Evolutionary conservation across 495 filamentous ascomycete genomes (phyloP), one percentile per base, ranked within the genome.

Genomic region (Tricharina praecox): DNA sequence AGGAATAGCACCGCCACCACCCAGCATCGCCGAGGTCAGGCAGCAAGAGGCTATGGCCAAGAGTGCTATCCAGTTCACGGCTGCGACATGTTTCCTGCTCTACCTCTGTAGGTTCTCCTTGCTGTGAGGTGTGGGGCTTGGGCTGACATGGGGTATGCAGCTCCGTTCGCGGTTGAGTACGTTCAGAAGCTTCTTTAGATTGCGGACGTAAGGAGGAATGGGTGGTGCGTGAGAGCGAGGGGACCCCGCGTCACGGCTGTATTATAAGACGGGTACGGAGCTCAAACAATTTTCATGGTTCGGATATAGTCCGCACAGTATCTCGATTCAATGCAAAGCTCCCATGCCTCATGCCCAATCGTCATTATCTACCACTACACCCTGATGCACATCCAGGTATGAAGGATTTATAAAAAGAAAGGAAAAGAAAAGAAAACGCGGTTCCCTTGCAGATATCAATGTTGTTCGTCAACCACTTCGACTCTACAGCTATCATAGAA

Each of bases 161-260:
- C 82, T 45, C 85, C 85, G 48, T 92, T 92, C 66, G 73, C 77
- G 50, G 66, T 92, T 63, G 82, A 90, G 53, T 82, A 77, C 56
- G 71, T 80, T 52, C 74, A 66, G 56, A 82, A 80, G 63, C 67
- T 90, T 52, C 69, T 92, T 43, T 93, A 78, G 67, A 62, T 18
- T 24, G 24, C 21, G 23, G 23, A 42, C n/a, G n/a, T n/a, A n/a
- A n/a, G n/a, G 30, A 47, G 37, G 20, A 32, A 39, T 16, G 39
- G 38, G 13, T 13, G 28, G 7, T n/a, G n/a, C n/a, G n/a, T 32
- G 7, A 32, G 13, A 32, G 28, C 28, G 28, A 21, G 18, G 32
- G 46, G 51, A 52, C 49, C 41, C n/a, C n/a, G n/a, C n/a, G n/a
- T n/a, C n/a, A n/a, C n/a, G n/a, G n/a, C n/a, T n/a, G n/a, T n/a